Percentiles rank a stretch among this genome's conserved stretches.
Conservation (phyloP, 257 asterid genomes). For the Solanum pinnatisectum region DNA sequence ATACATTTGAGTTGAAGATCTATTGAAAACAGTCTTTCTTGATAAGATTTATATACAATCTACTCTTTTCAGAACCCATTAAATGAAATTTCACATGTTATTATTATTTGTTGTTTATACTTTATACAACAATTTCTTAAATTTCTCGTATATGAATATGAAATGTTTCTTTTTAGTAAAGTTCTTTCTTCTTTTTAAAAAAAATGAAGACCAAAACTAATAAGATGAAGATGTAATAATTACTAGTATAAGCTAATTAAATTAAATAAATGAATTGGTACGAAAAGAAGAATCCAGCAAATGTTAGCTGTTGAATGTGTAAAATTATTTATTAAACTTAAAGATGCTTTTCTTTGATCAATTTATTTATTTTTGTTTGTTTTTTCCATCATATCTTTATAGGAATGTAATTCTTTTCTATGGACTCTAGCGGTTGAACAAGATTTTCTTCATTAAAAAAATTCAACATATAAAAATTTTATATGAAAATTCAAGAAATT, state of each 20-base stretch:
- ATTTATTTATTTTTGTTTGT: neutral
- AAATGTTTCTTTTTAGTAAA: neutral
- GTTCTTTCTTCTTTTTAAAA: neutral
- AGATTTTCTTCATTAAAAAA: neutral
- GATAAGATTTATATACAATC: too few relatives aligned
- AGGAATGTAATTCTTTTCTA: constrained; percentile 16
- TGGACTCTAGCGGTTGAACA: neutral
- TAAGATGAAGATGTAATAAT: neutral
- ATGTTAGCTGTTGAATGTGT: neutral
- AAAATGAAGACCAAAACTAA: neutral
- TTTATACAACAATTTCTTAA: neutral
- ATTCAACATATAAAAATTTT: neutral
- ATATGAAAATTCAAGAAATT: neutral
- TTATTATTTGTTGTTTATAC: neutral
- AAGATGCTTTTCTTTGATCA: neutral
- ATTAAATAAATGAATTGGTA: neutral
- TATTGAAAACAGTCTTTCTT: too few relatives aligned
- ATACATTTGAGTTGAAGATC: too few relatives aligned
- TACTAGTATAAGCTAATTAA: neutral
- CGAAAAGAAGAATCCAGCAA: neutral
- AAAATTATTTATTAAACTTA: neutral
- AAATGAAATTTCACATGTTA: neutral
- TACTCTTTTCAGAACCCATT: too few relatives aligned
- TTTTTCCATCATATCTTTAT: neutral
- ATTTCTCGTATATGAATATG: neutral